Evolutionary conservation across 768 basidiomycete genomes (phyloP).

Genomic region (Pleurotus djamor): DNA sequence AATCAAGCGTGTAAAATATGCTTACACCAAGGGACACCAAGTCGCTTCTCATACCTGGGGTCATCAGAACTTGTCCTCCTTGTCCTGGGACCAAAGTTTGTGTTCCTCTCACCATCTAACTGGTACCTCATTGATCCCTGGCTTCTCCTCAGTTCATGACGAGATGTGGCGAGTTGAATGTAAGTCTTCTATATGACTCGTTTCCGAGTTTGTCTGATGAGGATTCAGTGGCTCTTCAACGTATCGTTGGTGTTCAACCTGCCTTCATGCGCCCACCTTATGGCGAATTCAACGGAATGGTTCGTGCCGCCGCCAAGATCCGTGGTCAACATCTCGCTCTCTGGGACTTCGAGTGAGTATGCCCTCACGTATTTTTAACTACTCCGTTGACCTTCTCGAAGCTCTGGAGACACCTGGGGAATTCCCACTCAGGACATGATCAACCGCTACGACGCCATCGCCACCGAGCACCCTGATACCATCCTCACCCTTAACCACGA

Average conservation of each 20-base stretch:
- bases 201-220: background rate
- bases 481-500: slow-evolving; percentile 42
- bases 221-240: slow-evolving; percentile 26
- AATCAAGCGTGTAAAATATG: slow-evolving; percentile 16
- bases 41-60: slow-evolving; percentile 8
- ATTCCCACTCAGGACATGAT: slow-evolving; percentile 29
- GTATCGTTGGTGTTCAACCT: slow-evolving; percentile 29
- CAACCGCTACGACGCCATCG: slow-evolving; percentile 22
- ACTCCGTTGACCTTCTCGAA: slow-evolving; percentile 9
- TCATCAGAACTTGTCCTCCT: slow-evolving; percentile 15
- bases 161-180: slow-evolving; percentile 20
- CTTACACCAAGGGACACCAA: slow-evolving; percentile 13
- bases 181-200: background rate
- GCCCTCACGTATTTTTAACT: background rate
- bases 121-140: background rate
- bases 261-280: slow-evolving; percentile 37
- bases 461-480: slow-evolving; percentile 25
- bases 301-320: slow-evolving; percentile 16
- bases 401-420: slow-evolving; percentile 35
- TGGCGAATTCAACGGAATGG: slow-evolving; percentile 31
- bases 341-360: slow-evolving; percentile 32
- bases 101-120: background rate
- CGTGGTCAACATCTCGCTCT: slow-evolving; percentile 22
- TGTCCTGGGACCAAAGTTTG: slow-evolving; percentile 18
- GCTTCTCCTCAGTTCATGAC: slow-evolving; percentile 14